Conservation (phyloP, 2,329 filamentous ascomycete species). For the Pestalotiopsis sp. region DNA sequence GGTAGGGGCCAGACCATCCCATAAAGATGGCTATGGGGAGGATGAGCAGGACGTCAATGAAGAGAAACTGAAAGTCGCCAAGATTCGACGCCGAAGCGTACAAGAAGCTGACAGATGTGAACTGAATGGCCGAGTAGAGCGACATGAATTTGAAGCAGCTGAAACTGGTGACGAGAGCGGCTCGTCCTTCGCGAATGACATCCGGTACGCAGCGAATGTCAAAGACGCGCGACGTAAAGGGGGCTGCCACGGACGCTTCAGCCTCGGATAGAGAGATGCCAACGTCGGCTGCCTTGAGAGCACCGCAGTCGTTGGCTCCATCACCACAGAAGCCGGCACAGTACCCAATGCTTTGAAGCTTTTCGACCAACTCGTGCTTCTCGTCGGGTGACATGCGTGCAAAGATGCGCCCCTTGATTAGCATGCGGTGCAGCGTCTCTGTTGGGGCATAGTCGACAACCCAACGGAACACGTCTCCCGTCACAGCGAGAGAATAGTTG, state of each 20-base stretch:
- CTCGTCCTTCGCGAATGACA: constrained; percentile 90
- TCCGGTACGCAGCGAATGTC: constrained; percentile 95
- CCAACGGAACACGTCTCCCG: constrained; percentile 95
- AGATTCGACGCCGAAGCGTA: constrained; percentile 93
- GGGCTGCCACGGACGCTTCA: constrained; percentile 96
- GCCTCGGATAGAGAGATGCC: constrained; percentile 97
- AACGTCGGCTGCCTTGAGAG: constrained; percentile 94
- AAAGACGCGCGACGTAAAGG: constrained; percentile 93
- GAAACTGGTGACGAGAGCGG: constrained; percentile 96
- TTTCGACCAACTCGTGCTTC: constrained; percentile 96
- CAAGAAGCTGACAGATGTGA: constrained; percentile 94
- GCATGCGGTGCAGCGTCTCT: constrained; percentile 81
- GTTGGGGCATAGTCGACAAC: constrained; percentile 87
- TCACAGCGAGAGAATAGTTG: constrained; percentile 88
- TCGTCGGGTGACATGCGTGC: constrained; percentile 99
- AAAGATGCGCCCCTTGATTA: constrained; percentile 89
- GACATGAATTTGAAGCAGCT: constrained; percentile 99
- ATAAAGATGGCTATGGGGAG: constrained; percentile 97
- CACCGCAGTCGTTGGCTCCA: constrained; percentile 96
- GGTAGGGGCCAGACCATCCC: constrained; percentile 92
- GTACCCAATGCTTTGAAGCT: constrained; percentile 94
- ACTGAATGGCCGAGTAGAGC: constrained; percentile 98
- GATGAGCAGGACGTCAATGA: constrained; percentile 91
- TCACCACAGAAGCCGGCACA: constrained; percentile 96
- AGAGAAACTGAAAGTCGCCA: constrained; percentile 95